Percentiles rank a stretch among this genome's conserved stretches.
phyloP scores from a whole-genome alignment of 331 rosid species.

The Quercus phellos region DNA sequence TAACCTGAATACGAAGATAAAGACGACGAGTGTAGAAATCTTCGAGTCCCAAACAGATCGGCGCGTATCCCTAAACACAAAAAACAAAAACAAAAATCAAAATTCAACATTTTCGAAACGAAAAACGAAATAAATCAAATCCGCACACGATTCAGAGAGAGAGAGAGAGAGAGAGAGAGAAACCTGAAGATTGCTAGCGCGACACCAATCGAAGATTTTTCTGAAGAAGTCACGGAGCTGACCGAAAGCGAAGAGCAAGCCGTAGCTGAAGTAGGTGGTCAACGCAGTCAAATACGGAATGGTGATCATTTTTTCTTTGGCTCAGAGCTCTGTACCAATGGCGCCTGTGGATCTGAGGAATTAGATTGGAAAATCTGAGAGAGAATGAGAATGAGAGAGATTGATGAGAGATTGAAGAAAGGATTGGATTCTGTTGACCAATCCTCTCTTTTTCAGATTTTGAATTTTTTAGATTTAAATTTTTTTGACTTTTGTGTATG shows the following conservation, averaged over 20 bases:
- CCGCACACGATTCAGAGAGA: neutral
- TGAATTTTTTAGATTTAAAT: neutral
- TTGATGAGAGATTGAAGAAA: no score
- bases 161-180: neutral
- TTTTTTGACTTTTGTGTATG: neutral
- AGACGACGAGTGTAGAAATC: slow-evolving; percentile 81
- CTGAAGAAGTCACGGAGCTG: slow-evolving; percentile 74
- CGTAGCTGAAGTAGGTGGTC: slow-evolving; percentile 79
- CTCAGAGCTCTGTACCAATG: slow-evolving; percentile 18
- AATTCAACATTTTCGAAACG: no score
- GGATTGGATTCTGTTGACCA: neutral
- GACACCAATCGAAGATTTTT: slow-evolving; percentile 50
- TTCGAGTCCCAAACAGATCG: slow-evolving; percentile 86
- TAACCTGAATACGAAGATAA: slow-evolving; percentile 83
- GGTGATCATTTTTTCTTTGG: slow-evolving; percentile 38
- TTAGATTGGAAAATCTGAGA: neutral
- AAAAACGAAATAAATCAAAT: neutral
- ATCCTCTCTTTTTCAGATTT: neutral
- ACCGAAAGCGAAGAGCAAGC: slow-evolving; percentile 68
- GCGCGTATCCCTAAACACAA: slow-evolving; percentile 65
- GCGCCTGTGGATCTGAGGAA: slow-evolving; percentile 5
- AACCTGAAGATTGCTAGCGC: slow-evolving; percentile 55
- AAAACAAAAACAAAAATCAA: no score
- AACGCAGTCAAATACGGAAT: slow-evolving; percentile 74
- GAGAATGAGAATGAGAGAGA: neutral